Evolutionary conservation across 805 yeast species (phyloP).

Genomic region (Starmerella apis): DNA sequence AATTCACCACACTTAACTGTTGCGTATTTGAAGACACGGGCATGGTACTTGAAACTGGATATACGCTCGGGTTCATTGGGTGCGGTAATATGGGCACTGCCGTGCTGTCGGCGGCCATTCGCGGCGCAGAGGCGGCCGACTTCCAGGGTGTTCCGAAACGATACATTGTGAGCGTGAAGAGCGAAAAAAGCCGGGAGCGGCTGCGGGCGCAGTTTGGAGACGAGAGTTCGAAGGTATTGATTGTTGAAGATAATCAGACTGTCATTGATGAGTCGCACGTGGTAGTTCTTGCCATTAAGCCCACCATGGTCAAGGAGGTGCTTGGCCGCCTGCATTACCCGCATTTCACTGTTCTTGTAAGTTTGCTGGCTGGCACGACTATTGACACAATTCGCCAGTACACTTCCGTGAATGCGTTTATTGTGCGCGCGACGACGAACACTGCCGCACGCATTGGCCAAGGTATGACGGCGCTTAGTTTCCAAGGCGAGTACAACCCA

Average conservation of each 20-base stretch:
- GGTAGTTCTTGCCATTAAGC: conserved; percentile 78
- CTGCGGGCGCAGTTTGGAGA: conserved; percentile 43
- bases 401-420: conserved; percentile 34
- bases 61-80: conserved; percentile 70
- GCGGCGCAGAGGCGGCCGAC: conserved; percentile 32
- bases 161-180: conserved; percentile 68
- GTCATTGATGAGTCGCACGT: conserved; percentile 60
- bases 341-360: conserved; percentile 53
- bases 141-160: conserved; percentile 50
- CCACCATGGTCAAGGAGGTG: conserved; percentile 59
- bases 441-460: conserved; percentile 89
- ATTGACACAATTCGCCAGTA: conserved; percentile 49
- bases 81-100: conserved; percentile 97
- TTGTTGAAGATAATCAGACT: conserved; percentile 38
- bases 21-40: background rate
- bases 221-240: conserved; percentile 36
- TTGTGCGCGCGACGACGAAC: conserved; percentile 94
- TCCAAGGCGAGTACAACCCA: conserved; percentile 41
- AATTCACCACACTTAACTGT: conserved; percentile 1
- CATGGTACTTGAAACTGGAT: conserved; percentile 25
- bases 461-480: conserved; percentile 89
- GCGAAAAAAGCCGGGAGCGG: conserved; percentile 41
- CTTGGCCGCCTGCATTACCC: conserved; percentile 39
- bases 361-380: conserved; percentile 89
- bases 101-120: conserved; percentile 66